Evolutionary conservation across 2,329 filamentous ascomycete genomes (phyloP), one percentile per base, ranked within the genome.

Genomic region (Camptophora hylomeconis): DNA sequence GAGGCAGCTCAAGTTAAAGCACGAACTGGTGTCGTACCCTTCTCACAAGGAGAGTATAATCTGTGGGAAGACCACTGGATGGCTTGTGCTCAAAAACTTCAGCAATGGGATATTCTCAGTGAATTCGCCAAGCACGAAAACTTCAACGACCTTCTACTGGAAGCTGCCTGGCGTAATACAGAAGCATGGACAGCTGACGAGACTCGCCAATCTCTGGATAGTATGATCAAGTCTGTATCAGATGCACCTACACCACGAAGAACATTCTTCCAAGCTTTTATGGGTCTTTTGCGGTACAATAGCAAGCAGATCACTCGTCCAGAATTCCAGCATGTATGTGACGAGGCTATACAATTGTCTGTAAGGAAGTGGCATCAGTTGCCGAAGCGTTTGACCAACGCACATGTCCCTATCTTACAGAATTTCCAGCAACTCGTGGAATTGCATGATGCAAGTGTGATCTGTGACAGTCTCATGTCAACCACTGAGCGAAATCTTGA

Each of bases 11-110:
- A 98, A 54, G 83, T 98, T 52, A 98, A 95, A 54, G 89, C 92
- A 24, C 74, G 92, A 25, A 95, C 87, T 1, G 89, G 86, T 28
- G 82, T 87, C n/a, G 74, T 95, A 37, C 87, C 89, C 0, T 95
- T 94, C 54, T 93, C 87, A 1, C 81, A 92, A 45, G 84, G 78
- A 17, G 89, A 99, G 55, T 99, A 99, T 56, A 94, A 92, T 72
- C 69, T 99, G 1, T 99, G 89, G 89, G 89, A 99, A 56, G 89
- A 99, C 49, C 92, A 98, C 46, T 99, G 89, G 89, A 77, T 98
- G 22, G 69, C 94, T 27, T 98, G 89, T 52, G 89, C 87, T 0
- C 84, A 95, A 57, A 98, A 98, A 58, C 66, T 99, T 24, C 92
- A 98, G 53, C 92, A 98, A 50, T 99, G 89, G 89, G 89, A 99